Evolutionary conservation across 2,329 filamentous ascomycete genomes (phyloP).

Genomic region (Exophiala dermatitidis): DNA sequence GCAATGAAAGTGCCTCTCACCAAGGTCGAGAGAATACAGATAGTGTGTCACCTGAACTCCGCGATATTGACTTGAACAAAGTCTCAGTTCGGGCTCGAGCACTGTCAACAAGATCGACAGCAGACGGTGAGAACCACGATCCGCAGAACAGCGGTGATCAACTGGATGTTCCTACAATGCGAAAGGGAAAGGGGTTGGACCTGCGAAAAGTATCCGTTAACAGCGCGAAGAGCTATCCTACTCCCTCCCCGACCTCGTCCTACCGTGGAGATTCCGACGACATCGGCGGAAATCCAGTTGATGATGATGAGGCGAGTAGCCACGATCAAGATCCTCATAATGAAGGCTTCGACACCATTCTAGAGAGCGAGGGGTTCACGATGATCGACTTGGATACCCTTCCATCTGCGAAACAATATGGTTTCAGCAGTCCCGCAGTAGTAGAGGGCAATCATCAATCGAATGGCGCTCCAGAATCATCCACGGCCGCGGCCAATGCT

Average conservation of each 20-base stretch:
- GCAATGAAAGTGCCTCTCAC: background rate
- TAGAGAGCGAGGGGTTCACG: constrained; percentile 53
- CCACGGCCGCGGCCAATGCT: too few species aligned
- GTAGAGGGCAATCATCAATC: background rate
- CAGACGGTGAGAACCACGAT: background rate
- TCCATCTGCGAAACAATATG: constrained; percentile 38
- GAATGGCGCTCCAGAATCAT: background rate
- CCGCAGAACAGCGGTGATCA: background rate
- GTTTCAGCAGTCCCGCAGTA: constrained; percentile 12
- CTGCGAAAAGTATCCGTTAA: constrained; percentile 23
- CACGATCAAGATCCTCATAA: constrained; percentile 16
- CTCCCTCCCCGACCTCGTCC: constrained; percentile 26
- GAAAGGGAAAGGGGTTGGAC: constrained; percentile 1
- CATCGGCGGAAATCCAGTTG: constrained; percentile 11
- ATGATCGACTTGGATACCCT: constrained; percentile 51
- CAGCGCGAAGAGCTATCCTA: constrained; percentile 27
- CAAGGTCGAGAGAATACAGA: constrained; percentile 2
- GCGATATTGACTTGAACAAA: constrained; percentile 22
- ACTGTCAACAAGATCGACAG: constrained; percentile 13
- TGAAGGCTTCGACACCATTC: constrained; percentile 47
- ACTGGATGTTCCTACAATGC: background rate
- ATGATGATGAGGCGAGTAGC: background rate
- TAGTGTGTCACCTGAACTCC: constrained; percentile 13
- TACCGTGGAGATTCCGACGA: constrained; percentile 22
- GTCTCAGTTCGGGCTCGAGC: constrained; percentile 17